Conservation (phyloP, 73 alveolate genomes). For the Paramecium pentaurelia region DNA sequence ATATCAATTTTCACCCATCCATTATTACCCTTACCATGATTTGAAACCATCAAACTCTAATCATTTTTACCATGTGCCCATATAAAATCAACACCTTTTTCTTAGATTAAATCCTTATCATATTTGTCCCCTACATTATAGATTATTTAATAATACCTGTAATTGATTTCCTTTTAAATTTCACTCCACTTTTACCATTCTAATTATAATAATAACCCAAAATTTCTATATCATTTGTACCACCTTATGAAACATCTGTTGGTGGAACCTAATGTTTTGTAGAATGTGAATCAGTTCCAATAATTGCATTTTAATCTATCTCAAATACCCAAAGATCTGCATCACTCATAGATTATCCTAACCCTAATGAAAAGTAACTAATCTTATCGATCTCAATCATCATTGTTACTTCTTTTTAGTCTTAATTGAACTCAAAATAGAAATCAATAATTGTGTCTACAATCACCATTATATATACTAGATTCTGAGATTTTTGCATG, state of each 20-base stretch:
- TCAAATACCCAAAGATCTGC: constrained; percentile 16
- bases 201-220: background rate
- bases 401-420: background rate
- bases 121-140: background rate
- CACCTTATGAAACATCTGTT: background rate
- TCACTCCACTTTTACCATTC: background rate
- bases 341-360: background rate
- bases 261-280: background rate
- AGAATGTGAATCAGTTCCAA: background rate
- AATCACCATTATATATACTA: background rate
- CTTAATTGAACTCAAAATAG: background rate
- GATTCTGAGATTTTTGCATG: background rate
- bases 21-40: background rate
- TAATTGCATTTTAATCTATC: background rate
- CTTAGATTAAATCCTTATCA: background rate
- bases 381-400: background rate
- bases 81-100: background rate
- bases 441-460: background rate
- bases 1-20: background rate
- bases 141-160: background rate
- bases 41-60: background rate
- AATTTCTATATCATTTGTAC: background rate
- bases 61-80: background rate
- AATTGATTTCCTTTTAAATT: background rate
- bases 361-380: background rate